These are phyloP conservation scores for Xylaria sp. DNA, from an alignment of 2,329 filamentous ascomycete genomes.

Conservation along the genomic window DNA sequence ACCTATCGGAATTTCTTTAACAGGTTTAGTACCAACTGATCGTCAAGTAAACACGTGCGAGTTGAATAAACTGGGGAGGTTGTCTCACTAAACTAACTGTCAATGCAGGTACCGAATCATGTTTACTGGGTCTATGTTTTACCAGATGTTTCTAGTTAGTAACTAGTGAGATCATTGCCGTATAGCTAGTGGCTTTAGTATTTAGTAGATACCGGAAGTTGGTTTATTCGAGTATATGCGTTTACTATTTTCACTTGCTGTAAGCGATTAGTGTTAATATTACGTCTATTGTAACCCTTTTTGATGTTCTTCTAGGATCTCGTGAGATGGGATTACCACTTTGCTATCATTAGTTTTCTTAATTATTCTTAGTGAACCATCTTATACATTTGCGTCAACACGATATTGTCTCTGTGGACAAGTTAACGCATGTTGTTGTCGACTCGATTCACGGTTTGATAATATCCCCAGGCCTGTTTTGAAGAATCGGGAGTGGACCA, in stretches of 20 bases:
- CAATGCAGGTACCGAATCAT: slow-evolving; percentile 34
- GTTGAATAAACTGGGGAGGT: slow-evolving; percentile 23
- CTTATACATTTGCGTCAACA: neutral
- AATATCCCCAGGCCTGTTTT: neutral
- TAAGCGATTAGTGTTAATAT: neutral
- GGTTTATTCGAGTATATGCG: neutral
- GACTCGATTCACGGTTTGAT: neutral
- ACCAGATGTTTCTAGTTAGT: slow-evolving; percentile 2
- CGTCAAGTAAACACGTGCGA: neutral
- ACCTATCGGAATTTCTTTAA: neutral
- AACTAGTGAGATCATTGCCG: neutral
- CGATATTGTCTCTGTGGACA: neutral
- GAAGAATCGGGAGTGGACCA: neutral
- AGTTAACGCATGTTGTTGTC: neutral
- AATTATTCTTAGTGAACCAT: neutral
- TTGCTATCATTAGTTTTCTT: neutral
- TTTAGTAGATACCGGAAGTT: no score
- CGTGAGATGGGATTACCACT: neutral
- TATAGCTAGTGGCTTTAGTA: no score
- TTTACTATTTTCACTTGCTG: neutral
- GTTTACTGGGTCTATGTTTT: slow-evolving; percentile 12
- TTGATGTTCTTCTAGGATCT: neutral
- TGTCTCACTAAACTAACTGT: slow-evolving; percentile 17
- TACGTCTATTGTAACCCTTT: neutral
- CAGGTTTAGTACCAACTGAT: neutral